A percentile compares a stretch with the other conserved stretches of the same genome.
Evolutionary conservation across 305 asterid genomes (phyloP).

Genomic region (Fraxinus baroniana): DNA sequence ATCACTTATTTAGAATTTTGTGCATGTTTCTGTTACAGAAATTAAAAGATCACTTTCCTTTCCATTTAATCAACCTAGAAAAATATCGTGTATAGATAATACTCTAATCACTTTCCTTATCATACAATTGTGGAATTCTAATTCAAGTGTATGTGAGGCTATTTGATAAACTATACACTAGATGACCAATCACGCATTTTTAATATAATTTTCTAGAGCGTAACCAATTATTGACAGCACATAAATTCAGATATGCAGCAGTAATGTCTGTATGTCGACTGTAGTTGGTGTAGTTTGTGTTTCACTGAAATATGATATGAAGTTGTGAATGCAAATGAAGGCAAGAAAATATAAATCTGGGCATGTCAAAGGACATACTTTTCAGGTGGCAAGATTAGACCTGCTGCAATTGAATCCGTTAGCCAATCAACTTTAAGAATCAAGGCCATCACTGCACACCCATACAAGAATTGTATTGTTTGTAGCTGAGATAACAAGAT

Average conservation of each 20-base stretch:
- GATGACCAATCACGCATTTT: neutral
- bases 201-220: neutral
- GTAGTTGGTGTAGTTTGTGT: slow-evolving; percentile 1
- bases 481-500: slow-evolving; percentile 59
- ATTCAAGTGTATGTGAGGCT: neutral
- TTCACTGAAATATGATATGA: slow-evolving; percentile 14
- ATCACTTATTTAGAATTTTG: neutral
- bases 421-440: slow-evolving; percentile 71
- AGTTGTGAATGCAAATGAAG: neutral
- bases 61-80: neutral
- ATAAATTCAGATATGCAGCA: neutral
- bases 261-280: neutral
- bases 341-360: slow-evolving; percentile 16
- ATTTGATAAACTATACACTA: neutral
- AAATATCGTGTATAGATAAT: neutral
- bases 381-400: slow-evolving; percentile 58
- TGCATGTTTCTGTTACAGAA: neutral
- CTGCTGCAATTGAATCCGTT: slow-evolving; percentile 65
- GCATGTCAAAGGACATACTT: slow-evolving; percentile 41
- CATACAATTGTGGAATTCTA: neutral
- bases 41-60: neutral
- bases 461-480: slow-evolving; percentile 75
- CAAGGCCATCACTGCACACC: slow-evolving; percentile 75
- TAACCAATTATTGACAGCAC: neutral
- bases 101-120: neutral